Base-by-base conservation (phyloP, 306 rosid species). In the Sicyos edulis region DNA sequence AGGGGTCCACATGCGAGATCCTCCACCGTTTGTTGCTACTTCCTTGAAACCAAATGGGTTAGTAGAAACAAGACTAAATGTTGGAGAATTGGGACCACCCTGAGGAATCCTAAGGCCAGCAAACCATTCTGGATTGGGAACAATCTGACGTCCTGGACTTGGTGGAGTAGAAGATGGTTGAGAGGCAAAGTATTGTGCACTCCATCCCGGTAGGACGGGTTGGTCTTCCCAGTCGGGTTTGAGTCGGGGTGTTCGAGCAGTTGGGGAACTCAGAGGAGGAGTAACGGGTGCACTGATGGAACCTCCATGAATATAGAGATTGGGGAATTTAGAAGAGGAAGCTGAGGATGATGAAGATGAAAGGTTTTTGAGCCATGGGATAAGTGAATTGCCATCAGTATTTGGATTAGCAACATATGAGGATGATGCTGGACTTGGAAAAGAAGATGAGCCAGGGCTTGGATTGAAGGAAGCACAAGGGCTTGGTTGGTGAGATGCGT, bases 281-380 rank as follows among this genome's bases (percentile, higher is more conserved):
- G 96, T 92, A 75, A 92, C 92, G 13, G 96, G 96, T 42, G 96
- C 98, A 58, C 88, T 92, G 77, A 86, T 88, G 66, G 96, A 88
- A 63, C 96, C 96, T 7, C 76, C 78, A 52, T 77, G 90, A 54
- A 83, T 85, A 68, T 82, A 85, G 49, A 79, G 85, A 70, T 87
- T 82, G 0, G 91, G 86, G 34, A 81, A 80, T 82, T 89, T 88
- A 63, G 96, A 85, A 55, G 95, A 89, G 75, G 91, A 81, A 47
- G 90, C 88, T 21, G 90, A 87, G 9, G 96, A 91, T 58, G 91
- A 86, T 65, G 85, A 88, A 7, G 92, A 83, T 24, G 97, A 92
- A 69, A 92, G 92, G 77, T 88, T 88, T 79, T 84, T 89, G 50
- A 92, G 91, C 97, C 96, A 89, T 44, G 98, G 98, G 71, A 92